Base-by-base conservation (phyloP, 371 early-diverging fungal genomes). In the Mortierella sp. region DNA sequence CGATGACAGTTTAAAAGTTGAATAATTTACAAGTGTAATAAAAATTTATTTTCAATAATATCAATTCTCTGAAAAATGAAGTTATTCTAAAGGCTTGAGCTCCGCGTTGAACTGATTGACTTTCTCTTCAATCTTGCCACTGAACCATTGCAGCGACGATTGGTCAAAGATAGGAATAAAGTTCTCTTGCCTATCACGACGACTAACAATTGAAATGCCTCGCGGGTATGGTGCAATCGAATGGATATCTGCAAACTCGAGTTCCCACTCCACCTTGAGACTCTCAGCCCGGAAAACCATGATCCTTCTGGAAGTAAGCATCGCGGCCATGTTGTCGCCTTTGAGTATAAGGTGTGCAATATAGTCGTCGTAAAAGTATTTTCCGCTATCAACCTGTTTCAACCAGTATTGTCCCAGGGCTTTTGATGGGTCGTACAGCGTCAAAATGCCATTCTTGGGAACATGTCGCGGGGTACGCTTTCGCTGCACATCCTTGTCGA, bases 381-480 rank as follows among this genome's bases (percentile, higher is more conserved):
- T 87, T 3, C 97, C 98, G 65, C 91, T 90, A 60, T 92, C 93
- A 4, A 96, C 85, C 72, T 94, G 92, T 72, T 94, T 95, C 58
- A 97, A 89, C 96, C 97, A 96, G 68, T 84, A 89, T 76, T 98
- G 94, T 6, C 98, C 99, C 48, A 95, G 88, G 0, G 98, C 97
- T 81, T 97, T 96, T 38, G 93, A 88, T 8, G 85, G 81, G 36
- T 92, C 89, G 83, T 96, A 98, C 75, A 94, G 88, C 24, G 84
- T 86, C 22, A 92, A 63, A 60, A 98, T 96, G 1, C 91, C 91
- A 76, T 97, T 96, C 68, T 90, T 90, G 45, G 93, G 94, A 28
- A 97, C 92, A 72, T 89, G 92, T 9, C 99, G 93, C 1, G 99
- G 98, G 58, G 96, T 83, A 21, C 99, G 90, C 65, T 94, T 92